Conservation (phyloP, 192 early-diverging fungal genomes). For the Dispira simplex region DNA sequence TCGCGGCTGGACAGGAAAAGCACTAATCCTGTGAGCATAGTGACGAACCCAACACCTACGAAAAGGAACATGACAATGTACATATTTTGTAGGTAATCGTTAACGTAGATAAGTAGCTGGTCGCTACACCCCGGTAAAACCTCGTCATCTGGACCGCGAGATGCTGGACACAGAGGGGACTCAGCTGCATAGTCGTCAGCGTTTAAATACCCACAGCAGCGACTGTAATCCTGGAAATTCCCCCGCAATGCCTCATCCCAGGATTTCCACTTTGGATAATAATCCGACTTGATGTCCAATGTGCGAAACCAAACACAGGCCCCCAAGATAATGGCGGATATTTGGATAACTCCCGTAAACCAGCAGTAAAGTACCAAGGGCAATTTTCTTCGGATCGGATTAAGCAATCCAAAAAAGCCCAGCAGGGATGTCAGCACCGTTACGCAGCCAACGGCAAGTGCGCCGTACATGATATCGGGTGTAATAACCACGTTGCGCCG, state of each 20-base stretch:
- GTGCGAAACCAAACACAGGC: conserved; percentile 9
- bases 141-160: background rate
- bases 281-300: background rate
- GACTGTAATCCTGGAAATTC: conserved; percentile 7
- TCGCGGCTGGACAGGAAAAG: conserved; percentile 9
- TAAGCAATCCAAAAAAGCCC: background rate
- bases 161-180: background rate
- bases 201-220: conserved; percentile 4
- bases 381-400: background rate
- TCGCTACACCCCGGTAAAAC: background rate
- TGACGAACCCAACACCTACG: background rate
- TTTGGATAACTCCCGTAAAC: background rate
- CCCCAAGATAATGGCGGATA: background rate
- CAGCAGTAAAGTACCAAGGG: background rate
- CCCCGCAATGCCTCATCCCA: background rate
- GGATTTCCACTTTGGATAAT: conserved; percentile 4
- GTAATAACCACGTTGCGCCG: conserved; percentile 4
- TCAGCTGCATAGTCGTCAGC: background rate
- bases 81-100: background rate
- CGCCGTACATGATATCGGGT: background rate
- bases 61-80: conserved; percentile 6
- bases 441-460: background rate
- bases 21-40: background rate
- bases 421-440: background rate
- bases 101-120: background rate